Evolutionary conservation across 108 stramenopile species (phyloP).

Genomic region (Nitzschia sp.): DNA sequence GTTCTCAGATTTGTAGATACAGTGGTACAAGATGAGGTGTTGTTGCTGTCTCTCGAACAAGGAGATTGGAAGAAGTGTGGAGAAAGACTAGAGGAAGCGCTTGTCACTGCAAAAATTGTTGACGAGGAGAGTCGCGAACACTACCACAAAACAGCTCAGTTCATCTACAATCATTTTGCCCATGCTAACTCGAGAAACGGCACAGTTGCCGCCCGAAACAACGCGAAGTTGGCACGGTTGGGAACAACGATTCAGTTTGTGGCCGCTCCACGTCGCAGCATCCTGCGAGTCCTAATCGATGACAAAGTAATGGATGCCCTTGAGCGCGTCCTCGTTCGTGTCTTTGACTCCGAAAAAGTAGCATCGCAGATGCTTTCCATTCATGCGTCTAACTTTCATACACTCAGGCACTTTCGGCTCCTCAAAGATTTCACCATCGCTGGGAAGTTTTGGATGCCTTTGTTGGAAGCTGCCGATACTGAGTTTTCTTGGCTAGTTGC

Average conservation of each 20-base stretch:
- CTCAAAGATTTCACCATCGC: constrained; percentile 75
- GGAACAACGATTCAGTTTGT: constrained; percentile 58
- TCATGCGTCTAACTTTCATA: constrained; percentile 57
- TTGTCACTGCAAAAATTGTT: constrained; percentile 68
- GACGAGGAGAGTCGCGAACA: constrained; percentile 66
- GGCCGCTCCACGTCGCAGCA: constrained; percentile 67
- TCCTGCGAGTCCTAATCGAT: constrained; percentile 51
- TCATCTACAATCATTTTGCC: constrained; percentile 65
- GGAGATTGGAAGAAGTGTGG: constrained; percentile 70
- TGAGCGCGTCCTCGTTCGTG: constrained; percentile 68
- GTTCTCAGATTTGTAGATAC: constrained; percentile 71
- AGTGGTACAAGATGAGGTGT: constrained; percentile 61
- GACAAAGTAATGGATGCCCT: constrained; percentile 64
- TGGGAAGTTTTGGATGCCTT: constrained; percentile 78
- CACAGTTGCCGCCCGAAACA: constrained; percentile 67
- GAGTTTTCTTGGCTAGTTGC: constrained; percentile 69
- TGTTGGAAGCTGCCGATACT: constrained; percentile 81
- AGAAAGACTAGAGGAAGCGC: constrained; percentile 55
- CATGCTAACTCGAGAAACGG: constrained; percentile 35
- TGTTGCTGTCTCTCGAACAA: constrained; percentile 69
- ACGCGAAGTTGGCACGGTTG: constrained; percentile 58
- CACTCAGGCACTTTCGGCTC: constrained; percentile 68
- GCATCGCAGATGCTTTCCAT: constrained; percentile 72
- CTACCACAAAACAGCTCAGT: constrained; percentile 58
- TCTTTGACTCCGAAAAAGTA: constrained; percentile 57